Conservation (phyloP, 2,329 filamentous ascomycete genomes). For the Penicillium sumatraense region DNA sequence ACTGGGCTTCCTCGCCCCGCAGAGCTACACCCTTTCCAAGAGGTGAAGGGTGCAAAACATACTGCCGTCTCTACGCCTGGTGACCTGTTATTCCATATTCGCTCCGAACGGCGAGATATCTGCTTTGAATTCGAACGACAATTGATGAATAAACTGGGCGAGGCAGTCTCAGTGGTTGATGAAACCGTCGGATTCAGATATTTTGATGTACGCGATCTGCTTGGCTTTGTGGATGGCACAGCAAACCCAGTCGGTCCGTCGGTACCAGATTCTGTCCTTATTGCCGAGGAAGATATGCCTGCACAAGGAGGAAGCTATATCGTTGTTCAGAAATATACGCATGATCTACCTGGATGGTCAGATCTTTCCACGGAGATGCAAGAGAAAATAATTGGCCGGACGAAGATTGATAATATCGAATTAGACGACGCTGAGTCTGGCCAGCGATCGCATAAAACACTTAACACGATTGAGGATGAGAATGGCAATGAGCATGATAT, state of each 20-base stretch:
- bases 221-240: conserved; percentile 65
- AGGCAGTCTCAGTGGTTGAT: conserved; percentile 55
- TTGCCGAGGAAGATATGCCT: conserved; percentile 48
- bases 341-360: conserved; percentile 56
- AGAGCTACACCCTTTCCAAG: conserved; percentile 58
- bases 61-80: conserved; percentile 61
- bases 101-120: conserved; percentile 60
- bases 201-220: conserved; percentile 62
- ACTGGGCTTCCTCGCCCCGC: conserved; percentile 51
- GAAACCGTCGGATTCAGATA: conserved; percentile 63
- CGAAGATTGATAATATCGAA: conserved; percentile 63
- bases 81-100: conserved; percentile 64
- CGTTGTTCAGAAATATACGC: conserved; percentile 64
- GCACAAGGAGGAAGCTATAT: conserved; percentile 60
- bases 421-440: conserved; percentile 55
- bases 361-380: conserved; percentile 55
- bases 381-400: conserved; percentile 61
- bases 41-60: conserved; percentile 54
- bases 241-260: conserved; percentile 59
- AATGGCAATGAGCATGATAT: conserved; percentile 58
- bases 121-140: conserved; percentile 65
- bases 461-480: conserved; percentile 59
- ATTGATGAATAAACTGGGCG: conserved; percentile 55
- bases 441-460: conserved; percentile 60
- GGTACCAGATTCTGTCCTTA: conserved; percentile 49